Percentiles rank a stretch among this genome's conserved stretches.
Conservation (phyloP, 331 rosid genomes). For the Quercus lobata region DNA sequence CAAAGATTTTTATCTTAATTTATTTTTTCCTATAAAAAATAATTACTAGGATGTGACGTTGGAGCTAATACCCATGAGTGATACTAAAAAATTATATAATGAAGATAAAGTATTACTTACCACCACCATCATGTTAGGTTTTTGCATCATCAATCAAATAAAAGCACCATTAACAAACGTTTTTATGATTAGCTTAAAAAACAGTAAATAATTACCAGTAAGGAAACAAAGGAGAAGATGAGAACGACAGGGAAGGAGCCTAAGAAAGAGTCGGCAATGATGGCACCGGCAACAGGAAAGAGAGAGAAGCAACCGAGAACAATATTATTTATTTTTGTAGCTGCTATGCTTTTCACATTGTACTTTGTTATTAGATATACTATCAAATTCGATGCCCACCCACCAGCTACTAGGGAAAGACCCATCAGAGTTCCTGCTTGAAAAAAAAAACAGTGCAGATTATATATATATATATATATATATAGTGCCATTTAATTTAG, state of each 20-base stretch:
- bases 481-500: neutral
- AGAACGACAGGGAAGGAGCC: slow-evolving; percentile 17
- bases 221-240: slow-evolving; percentile 24
- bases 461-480: no score
- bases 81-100: no score
- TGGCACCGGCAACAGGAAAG: slow-evolving; percentile 25
- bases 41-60: no score
- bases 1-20: no score
- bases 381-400: slow-evolving; percentile 25
- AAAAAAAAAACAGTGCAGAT: neutral
- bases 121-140: no score
- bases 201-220: slow-evolving; percentile 9
- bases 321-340: slow-evolving; percentile 26
- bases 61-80: no score
- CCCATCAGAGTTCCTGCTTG: slow-evolving; percentile 19
- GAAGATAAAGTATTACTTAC: no score
- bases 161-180: no score
- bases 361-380: slow-evolving; percentile 28
- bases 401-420: slow-evolving; percentile 21
- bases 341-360: slow-evolving; percentile 22
- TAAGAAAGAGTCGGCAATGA: slow-evolving; percentile 26
- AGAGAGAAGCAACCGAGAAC: slow-evolving; percentile 24
- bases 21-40: no score
- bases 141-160: no score
- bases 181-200: neutral